Conservation (phyloP, 2,329 filamentous ascomycete genomes). For the Colletotrichum sp. region DNA sequence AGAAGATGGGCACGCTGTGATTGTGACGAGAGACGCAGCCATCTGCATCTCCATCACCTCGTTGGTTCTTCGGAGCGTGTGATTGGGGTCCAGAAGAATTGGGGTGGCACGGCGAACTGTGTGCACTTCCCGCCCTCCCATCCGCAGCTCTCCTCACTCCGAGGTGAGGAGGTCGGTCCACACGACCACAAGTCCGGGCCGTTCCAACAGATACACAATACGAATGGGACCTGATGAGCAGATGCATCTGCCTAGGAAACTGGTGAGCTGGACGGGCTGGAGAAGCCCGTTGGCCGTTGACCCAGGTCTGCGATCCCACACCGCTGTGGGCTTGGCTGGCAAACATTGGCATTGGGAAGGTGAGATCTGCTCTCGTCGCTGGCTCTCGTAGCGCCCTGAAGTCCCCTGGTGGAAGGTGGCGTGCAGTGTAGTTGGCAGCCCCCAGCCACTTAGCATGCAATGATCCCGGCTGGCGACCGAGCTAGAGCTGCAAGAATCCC, state of each 20-base stretch:
- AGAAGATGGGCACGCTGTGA: background rate
- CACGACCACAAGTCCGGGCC: background rate
- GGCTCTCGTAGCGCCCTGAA: conserved; percentile 3
- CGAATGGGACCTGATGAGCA: background rate
- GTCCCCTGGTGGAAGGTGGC: conserved; percentile 3
- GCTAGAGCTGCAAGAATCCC: conserved; percentile 26
- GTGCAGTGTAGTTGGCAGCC: background rate
- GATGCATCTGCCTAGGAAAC: background rate
- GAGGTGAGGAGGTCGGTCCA: background rate
- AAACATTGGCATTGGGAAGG: background rate
- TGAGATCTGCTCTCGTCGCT: background rate
- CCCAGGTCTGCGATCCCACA: background rate
- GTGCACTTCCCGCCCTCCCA: background rate
- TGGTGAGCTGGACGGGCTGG: background rate
- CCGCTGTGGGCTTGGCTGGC: background rate
- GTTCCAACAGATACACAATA: background rate
- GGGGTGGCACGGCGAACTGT: conserved; percentile 5
- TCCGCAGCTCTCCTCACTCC: background rate
- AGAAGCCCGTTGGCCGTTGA: background rate
- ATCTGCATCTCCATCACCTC: conserved; percentile 7
- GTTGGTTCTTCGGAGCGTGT: conserved; percentile 8
- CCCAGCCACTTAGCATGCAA: conserved; percentile 22
- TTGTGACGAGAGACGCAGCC: conserved; percentile 12
- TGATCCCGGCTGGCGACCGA: background rate
- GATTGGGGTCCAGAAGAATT: conserved; percentile 8